Evolutionary conservation across 495 filamentous ascomycete species (phyloP), one percentile per base, ranked within the genome.

Genomic region (Penicillium atrosanguineum): DNA sequence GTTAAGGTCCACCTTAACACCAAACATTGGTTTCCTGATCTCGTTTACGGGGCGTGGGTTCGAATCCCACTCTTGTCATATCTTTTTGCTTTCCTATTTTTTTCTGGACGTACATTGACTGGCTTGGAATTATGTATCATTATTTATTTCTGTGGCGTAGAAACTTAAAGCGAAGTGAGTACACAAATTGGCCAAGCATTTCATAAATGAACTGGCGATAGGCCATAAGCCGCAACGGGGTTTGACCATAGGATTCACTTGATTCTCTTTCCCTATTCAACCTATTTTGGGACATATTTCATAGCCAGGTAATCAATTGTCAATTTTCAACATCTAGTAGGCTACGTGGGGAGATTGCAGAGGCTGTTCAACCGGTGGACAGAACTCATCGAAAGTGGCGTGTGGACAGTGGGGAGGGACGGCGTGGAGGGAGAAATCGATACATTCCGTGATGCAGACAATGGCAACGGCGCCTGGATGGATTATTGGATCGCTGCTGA

Each of bases 351-450:
- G 50, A 54, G 72, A 43, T 46, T 75, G 48, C 71, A 71, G 52
- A 59, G 60, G 8, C 46, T 77, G 39, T 62, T 61, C 29, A 18
- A 57, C 2, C 50, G 50, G 11, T 79, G 70, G 73, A 53, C 58
- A 15, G 59, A 63, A 34, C 45, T 73, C 55, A 65, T 77, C 41
- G 73, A 72, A 29, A 44, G 41, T 46, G 74, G 71, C 14, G 39
- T 70, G 36, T 76, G 73, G 74, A 56, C 58, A 36, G 73, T 79
- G 42, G 70, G 69, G 23, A 45, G 55, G 34, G 44, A 74, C 26
- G 71, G 75, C 2, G 69, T 79, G 7, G 42, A 64, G 42, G 71
- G 72, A 20, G 61, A 46, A 14, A 70, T 79, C 53, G 69, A 74
- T 40, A 67, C 52, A 38, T 77, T 77, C 53, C 52, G 44, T 44